Conservation (phyloP, 306 rosid genomes). For the Cicer arietinum region DNA sequence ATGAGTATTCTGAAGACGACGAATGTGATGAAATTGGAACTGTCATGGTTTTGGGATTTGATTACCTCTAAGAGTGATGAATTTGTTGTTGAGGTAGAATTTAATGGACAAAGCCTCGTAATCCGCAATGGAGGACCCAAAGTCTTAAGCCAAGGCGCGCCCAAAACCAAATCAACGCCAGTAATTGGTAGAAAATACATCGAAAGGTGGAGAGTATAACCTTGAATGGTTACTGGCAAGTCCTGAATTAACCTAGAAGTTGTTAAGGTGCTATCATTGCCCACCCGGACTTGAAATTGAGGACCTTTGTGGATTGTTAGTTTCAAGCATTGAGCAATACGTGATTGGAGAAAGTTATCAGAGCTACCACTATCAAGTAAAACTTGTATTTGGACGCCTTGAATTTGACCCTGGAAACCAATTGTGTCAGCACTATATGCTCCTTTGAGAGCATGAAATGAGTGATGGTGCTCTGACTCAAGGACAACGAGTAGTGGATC, state of each 20-base stretch:
- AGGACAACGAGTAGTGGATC: too few species aligned
- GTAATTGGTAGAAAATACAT: neutral
- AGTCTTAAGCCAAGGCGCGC: neutral
- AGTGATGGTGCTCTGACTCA: too few species aligned
- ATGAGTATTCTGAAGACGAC: neutral
- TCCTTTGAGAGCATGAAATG: too few species aligned
- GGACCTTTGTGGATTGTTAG: too few species aligned
- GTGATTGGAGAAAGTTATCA: too few species aligned
- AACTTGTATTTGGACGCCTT: too few species aligned
- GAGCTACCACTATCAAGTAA: too few species aligned
- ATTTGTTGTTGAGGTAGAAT: too few species aligned
- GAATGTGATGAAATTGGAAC: neutral
- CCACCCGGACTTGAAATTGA: neutral
- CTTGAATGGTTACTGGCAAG: neutral
- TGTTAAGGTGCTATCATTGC: neutral
- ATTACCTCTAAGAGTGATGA: neutral
- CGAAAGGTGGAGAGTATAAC: too few species aligned
- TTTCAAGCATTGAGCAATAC: too few species aligned
- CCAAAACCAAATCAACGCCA: neutral
- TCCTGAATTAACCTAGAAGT: neutral
- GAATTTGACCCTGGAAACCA: too few species aligned
- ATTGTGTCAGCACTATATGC: too few species aligned
- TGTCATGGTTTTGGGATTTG: neutral
- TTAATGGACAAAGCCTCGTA: neutral
- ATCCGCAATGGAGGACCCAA: neutral